Evolutionary conservation across 495 filamentous ascomycete species (phyloP), one percentile per base, ranked within the genome.

Genomic region (Tirmania nivea): DNA sequence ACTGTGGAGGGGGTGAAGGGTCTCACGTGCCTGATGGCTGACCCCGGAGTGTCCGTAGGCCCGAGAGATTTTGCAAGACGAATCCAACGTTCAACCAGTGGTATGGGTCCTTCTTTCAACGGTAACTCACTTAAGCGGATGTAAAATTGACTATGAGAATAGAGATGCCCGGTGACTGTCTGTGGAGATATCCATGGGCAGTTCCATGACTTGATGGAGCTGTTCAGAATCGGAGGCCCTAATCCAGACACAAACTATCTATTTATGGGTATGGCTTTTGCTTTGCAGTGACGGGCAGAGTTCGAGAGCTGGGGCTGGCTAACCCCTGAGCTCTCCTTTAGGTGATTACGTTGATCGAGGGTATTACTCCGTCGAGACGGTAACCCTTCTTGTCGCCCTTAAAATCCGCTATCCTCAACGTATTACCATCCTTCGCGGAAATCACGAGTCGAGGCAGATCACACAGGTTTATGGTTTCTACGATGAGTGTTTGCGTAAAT

Each of bases 381-480:
- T 95, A 55, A 93, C 86, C 9, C 78, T 95, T 53, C 78, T 95
- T 54, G 87, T 95, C 56, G 86, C 83, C 52, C 77, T 95, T 64
- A 95, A 95, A 73, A 93, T 95, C 60, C 81, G 88, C 68, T 95
- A 94, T 67, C 88, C 88, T 49, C 79, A 87, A 69, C 86, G 88
- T 68, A 94, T 95, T 69, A 95, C 88, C 58, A 93, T 95, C 65
- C 79, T 95, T 52, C 85, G 88, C 63, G 88, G 88, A 57, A 95
- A 95, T 71, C 88, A 95, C 73, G 88, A 95, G 67, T 94, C 87
- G 55, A 82, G 88, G 56, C 88, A 95, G 70, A 95, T 95, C 68
- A 95, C 88, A 49, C 86, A 93, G 69, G 88, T 95, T 48, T 95
- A 95, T 65, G 88, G 88, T 50, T 95, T 95, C 72, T 95, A 95